These are phyloP conservation scores for Tremellales sp. DNA, from an alignment of 1,284 basidiomycete genomes.

Conservation along the genomic window DNA sequence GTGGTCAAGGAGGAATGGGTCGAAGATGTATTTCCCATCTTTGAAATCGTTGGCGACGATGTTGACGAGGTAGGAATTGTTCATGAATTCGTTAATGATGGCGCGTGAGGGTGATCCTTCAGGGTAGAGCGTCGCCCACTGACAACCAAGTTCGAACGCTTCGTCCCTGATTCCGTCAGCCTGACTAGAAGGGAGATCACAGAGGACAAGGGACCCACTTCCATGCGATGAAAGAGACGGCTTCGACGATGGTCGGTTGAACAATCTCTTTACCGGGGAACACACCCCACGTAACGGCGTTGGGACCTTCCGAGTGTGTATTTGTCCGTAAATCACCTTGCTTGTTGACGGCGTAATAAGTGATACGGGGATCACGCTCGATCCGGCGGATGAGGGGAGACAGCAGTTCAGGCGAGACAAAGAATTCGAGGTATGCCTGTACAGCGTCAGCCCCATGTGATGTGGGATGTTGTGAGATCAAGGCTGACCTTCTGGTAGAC, in stretches of 20 bases:
- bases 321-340: conserved; percentile 92
- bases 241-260: conserved; percentile 93
- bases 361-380: conserved; percentile 83
- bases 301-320: conserved; percentile 89
- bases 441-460: neutral
- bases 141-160: conserved; percentile 88
- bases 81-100: conserved; percentile 73
- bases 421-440: conserved; percentile 98
- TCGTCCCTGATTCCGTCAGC: conserved; percentile 64
- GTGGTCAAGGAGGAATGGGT: conserved; percentile 62
- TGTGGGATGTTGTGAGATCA: too few relatives aligned
- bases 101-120: conserved; percentile 67
- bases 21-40: conserved; percentile 75
- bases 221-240: conserved; percentile 53
- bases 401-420: conserved; percentile 71
- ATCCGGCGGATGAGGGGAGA: conserved; percentile 75
- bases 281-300: conserved; percentile 99
- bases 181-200: conserved; percentile 16
- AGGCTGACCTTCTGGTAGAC: conserved; percentile 87
- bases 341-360: conserved; percentile 75
- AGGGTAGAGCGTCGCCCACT: conserved; percentile 91
- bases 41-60: conserved; percentile 97
- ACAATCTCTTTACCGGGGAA: conserved; percentile 98
- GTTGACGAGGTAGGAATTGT: conserved; percentile 84
- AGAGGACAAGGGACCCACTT: conserved; percentile 26